phyloP scores from a whole-genome alignment of 345 rosid genomes.

The Eucalyptus camaldulensis region DNA sequence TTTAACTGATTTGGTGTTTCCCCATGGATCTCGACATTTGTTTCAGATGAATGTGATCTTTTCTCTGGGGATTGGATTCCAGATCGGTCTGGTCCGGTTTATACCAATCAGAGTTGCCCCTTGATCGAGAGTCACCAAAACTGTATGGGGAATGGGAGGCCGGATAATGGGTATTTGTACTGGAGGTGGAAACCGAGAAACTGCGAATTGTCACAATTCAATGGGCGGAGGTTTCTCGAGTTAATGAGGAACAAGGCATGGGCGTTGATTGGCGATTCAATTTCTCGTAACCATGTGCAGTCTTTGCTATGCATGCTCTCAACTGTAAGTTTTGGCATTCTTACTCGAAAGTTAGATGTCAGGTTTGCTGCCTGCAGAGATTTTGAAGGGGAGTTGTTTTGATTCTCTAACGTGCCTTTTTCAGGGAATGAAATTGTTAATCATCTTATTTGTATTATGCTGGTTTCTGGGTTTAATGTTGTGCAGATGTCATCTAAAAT shows the following conservation, averaged over 20 bases:
- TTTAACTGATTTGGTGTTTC: not conserved
- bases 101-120: conserved; percentile 59
- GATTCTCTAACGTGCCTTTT: not conserved
- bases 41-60: conserved; percentile 54
- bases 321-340: conserved; percentile 20
- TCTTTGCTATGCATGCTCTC: conserved; percentile 87
- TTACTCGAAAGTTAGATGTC: not conserved
- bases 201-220: conserved; percentile 63
- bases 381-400: not conserved
- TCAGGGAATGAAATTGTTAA: not conserved
- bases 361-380: not conserved
- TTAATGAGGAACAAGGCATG: conserved; percentile 71
- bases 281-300: conserved; percentile 87
- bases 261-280: conserved; percentile 90
- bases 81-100: conserved; percentile 57
- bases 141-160: conserved; percentile 85
- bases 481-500: not conserved
- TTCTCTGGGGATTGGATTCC: conserved; percentile 81
- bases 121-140: conserved; percentile 80
- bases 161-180: conserved; percentile 63
- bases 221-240: conserved; percentile 49
- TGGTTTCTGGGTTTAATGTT: not conserved
- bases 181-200: conserved; percentile 87
- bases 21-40: not conserved
- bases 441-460: not conserved